phyloP scores from a whole-genome alignment of 2,329 filamentous ascomycete genomes.

The Capronia coronata region DNA sequence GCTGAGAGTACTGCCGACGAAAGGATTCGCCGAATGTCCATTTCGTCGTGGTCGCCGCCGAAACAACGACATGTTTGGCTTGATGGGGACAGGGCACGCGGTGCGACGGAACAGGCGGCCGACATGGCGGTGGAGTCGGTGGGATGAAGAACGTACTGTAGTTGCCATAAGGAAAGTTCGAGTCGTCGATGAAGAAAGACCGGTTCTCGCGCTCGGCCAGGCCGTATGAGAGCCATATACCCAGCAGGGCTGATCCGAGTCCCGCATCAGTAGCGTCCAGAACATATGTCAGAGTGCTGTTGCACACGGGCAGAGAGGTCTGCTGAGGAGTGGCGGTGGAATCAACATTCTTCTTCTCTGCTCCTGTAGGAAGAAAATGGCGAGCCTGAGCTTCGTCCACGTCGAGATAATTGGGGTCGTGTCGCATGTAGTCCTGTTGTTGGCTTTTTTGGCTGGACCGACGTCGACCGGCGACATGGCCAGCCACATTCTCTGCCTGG shows the following conservation, averaged over 20 bases:
- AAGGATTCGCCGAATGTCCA: conserved; percentile 59
- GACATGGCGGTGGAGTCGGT: conserved; percentile 55
- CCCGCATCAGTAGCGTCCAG: conserved; percentile 69
- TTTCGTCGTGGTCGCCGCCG: conserved; percentile 58
- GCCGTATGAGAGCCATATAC: conserved; percentile 77
- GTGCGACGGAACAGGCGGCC: conserved; percentile 64
- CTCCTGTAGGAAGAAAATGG: conserved; percentile 51
- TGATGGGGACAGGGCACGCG: conserved; percentile 74
- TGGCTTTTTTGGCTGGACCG: conserved; percentile 48
- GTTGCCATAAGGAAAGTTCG: conserved; percentile 72
- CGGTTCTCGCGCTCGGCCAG: conserved; percentile 67
- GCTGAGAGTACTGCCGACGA: conserved; percentile 50
- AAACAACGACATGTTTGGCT: conserved; percentile 68
- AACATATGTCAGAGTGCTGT: conserved; percentile 67
- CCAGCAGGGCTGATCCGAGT: conserved; percentile 68
- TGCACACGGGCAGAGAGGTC: conserved; percentile 51
- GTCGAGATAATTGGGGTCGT: conserved; percentile 65
- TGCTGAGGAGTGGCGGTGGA: too few relatives aligned
- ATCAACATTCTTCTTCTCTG: neutral
- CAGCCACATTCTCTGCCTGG: conserved; percentile 60
- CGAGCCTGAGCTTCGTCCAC: conserved; percentile 62
- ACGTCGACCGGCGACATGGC: conserved; percentile 51
- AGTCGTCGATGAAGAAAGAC: conserved; percentile 78
- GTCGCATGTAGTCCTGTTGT: conserved; percentile 42
- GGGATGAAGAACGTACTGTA: conserved; percentile 66